Conservation (phyloP, 2,329 filamentous ascomycete genomes). For the Colletotrichum liaoningense region DNA sequence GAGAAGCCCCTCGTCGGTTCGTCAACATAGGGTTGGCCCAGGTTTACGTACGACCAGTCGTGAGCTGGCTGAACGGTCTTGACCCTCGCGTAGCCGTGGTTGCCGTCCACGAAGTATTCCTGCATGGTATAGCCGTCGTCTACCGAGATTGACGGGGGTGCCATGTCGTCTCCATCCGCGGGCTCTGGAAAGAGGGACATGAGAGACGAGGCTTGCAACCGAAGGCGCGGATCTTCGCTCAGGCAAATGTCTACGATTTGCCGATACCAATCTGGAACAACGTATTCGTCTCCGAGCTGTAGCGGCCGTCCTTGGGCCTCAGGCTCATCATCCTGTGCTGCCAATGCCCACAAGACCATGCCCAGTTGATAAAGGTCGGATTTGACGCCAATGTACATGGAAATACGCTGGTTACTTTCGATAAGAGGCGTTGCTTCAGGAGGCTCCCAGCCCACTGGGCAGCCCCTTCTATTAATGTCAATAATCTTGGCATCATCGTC, state of each 20-base stretch:
- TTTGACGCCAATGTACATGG: constrained; percentile 98
- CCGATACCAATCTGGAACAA: constrained; percentile 84
- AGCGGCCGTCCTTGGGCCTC: constrained; percentile 82
- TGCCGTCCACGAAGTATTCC: constrained; percentile 52
- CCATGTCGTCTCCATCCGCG: constrained; percentile 19
- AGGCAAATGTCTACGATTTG: constrained; percentile 82
- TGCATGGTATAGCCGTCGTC: constrained; percentile 53
- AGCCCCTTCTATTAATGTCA: constrained; percentile 97
- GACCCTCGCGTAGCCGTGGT: constrained; percentile 49
- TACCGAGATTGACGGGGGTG: constrained; percentile 49
- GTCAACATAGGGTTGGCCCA: constrained; percentile 50
- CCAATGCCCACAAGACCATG: constrained; percentile 96
- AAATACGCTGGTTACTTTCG: constrained; percentile 87
- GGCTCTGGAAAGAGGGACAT: constrained; percentile 72
- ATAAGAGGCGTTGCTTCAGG: constrained; percentile 90
- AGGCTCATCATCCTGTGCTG: constrained; percentile 89
- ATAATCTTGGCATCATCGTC: constrained; percentile 93
- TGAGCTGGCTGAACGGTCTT: constrained; percentile 54
- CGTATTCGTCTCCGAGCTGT: constrained; percentile 64
- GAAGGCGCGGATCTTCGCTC: constrained; percentile 76
- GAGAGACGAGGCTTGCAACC: constrained; percentile 79
- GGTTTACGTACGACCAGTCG: constrained; percentile 55
- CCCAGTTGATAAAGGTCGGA: constrained; percentile 96
- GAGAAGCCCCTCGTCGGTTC: constrained; percentile 45
- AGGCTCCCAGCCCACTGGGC: constrained; percentile 96